phyloP scores from a whole-genome alignment of 306 rosid genomes.

The Hippophae tibetana region DNA sequence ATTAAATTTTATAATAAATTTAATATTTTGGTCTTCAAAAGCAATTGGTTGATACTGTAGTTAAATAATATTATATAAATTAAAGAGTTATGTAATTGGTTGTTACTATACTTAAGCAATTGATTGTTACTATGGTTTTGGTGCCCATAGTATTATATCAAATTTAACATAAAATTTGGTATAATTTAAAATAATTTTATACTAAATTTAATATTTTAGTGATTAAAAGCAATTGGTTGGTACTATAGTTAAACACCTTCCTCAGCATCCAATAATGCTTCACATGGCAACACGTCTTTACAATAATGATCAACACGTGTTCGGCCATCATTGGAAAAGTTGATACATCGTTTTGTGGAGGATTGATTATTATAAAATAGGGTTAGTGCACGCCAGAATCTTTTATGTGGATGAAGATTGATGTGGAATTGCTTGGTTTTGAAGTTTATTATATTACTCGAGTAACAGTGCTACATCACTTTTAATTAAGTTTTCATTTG shows the following conservation, averaged over 20 bases:
- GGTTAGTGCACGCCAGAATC: conserved; percentile 71
- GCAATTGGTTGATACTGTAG: too few species aligned
- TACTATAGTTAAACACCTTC: conserved; percentile 32
- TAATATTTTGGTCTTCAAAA: too few species aligned
- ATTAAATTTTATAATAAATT: too few species aligned
- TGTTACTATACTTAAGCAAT: too few species aligned
- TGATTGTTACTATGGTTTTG: too few species aligned
- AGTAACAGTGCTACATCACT: too few species aligned
- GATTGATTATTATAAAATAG: conserved; percentile 29
- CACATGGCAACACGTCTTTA: conserved; percentile 61
- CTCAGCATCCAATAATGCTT: conserved; percentile 55
- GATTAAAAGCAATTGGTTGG: background rate
- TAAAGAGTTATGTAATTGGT: too few species aligned
- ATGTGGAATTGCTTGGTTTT: conserved; percentile 52
- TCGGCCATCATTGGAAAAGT: conserved; percentile 11
- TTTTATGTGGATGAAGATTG: conserved; percentile 28
- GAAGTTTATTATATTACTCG: conserved; percentile 38
- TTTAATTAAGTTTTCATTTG: conserved; percentile 4
- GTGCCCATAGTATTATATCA: too few species aligned
- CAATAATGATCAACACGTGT: conserved; percentile 43
- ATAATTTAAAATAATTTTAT: too few species aligned
- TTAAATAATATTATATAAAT: too few species aligned
- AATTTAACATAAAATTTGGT: too few species aligned
- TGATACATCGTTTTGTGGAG: conserved; percentile 36
- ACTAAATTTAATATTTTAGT: too few species aligned